phyloP scores from a whole-genome alignment of 192 early-diverging fungal species.

The Ambispora gerdemannii region DNA sequence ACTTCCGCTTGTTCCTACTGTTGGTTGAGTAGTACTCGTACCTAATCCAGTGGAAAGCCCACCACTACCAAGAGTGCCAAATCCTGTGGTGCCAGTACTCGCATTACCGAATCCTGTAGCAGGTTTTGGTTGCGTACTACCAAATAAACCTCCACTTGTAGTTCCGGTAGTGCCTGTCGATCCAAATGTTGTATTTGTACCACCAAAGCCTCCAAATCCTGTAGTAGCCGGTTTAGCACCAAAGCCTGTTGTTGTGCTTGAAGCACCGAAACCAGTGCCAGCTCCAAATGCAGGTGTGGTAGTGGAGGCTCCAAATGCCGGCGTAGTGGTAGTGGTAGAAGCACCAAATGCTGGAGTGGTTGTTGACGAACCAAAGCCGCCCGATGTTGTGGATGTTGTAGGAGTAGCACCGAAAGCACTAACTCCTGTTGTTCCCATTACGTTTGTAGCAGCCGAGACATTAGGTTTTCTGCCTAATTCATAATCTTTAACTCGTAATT shows the following conservation, averaged over 20 bases:
- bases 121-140: conserved; percentile 32
- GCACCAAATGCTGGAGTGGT: conserved; percentile 35
- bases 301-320: conserved; percentile 37
- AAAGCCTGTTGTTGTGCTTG: conserved; percentile 32
- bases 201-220: conserved; percentile 44
- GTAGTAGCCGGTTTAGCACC: conserved; percentile 35
- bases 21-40: not conserved
- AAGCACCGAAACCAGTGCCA: conserved; percentile 36
- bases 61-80: conserved; percentile 34
- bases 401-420: conserved; percentile 34
- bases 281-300: conserved; percentile 23
- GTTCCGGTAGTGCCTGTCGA: conserved; percentile 35
- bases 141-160: conserved; percentile 38
- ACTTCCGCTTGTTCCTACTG: no score
- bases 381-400: conserved; percentile 9
- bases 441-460: conserved; percentile 38
- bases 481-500: conserved; percentile 90
- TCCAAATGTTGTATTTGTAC: conserved; percentile 30
- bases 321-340: conserved; percentile 25
- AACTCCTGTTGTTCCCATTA: conserved; percentile 23
- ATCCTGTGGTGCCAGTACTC: conserved; percentile 16
- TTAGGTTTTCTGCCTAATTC: conserved; percentile 69
- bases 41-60: not conserved
- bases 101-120: conserved; percentile 45
- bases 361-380: no score